These are phyloP conservation scores for Penicillium thymicola DNA, from an alignment of 2,329 filamentous ascomycete genomes.

Conservation along the genomic window DNA sequence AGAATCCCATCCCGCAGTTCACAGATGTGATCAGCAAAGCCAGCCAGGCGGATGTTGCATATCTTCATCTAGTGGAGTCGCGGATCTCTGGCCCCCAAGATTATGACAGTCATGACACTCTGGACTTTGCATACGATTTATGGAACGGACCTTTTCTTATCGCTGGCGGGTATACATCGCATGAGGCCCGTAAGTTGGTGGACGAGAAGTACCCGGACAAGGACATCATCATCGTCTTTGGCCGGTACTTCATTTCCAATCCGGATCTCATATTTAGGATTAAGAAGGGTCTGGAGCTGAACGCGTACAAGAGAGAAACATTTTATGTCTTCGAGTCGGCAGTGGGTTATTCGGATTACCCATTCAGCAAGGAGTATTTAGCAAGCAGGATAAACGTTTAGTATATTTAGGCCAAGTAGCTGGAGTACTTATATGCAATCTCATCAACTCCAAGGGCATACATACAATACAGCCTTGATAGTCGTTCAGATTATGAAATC, in stretches of 20 bases:
- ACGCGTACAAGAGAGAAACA: slow-evolving; percentile 14
- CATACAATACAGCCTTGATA: no score
- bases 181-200: slow-evolving; percentile 34
- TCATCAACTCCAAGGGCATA: no score
- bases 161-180: slow-evolving; percentile 44
- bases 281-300: slow-evolving; percentile 16
- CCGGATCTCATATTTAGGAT: slow-evolving; percentile 26
- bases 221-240: slow-evolving; percentile 35
- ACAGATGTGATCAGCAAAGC: slow-evolving; percentile 52
- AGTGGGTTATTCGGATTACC: slow-evolving; percentile 30
- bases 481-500: neutral
- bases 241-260: slow-evolving; percentile 26
- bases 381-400: neutral
- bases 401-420: neutral
- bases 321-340: slow-evolving; percentile 16
- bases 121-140: slow-evolving; percentile 43
- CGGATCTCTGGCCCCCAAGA: slow-evolving; percentile 29
- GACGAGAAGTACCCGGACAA: slow-evolving; percentile 24
- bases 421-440: neutral
- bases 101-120: slow-evolving; percentile 13
- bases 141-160: slow-evolving; percentile 50
- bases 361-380: neutral
- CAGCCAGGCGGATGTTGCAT: slow-evolving; percentile 52
- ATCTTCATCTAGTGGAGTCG: slow-evolving; percentile 60
- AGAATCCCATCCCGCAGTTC: slow-evolving; percentile 61